Evolutionary conservation across 2,329 filamentous ascomycete genomes (phyloP).

Genomic region (Sarocladium strictum): DNA sequence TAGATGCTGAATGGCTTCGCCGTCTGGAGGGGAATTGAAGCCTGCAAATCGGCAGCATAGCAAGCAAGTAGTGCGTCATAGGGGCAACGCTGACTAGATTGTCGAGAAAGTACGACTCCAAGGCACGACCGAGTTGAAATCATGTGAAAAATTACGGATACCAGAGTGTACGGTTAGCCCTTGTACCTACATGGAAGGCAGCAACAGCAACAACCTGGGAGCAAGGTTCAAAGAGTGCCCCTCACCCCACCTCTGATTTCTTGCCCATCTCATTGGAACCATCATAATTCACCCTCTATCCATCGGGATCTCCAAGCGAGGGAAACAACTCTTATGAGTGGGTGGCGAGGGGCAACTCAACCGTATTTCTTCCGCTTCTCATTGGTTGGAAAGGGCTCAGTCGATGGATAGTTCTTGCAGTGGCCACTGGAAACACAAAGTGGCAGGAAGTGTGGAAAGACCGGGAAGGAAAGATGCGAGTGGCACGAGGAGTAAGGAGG

Average conservation of each 20-base stretch:
- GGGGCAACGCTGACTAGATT: no score
- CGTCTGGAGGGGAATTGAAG: no score
- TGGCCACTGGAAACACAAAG: not conserved
- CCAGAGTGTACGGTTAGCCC: no score
- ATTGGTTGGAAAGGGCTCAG: not conserved
- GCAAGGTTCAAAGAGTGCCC: not conserved
- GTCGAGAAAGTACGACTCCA: no score
- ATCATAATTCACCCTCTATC: not conserved
- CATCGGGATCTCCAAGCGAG: conserved; percentile 6
- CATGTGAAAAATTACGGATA: no score
- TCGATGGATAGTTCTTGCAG: not conserved
- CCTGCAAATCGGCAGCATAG: no score
- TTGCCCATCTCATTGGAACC: not conserved
- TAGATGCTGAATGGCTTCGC: not conserved
- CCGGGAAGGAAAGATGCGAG: no score
- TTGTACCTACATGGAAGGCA: no score
- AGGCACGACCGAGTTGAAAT: no score
- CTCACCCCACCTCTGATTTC: conserved; percentile 8
- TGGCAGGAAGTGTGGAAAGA: no score
- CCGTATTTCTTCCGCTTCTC: not conserved
- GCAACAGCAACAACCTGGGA: not conserved
- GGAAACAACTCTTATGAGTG: not conserved
- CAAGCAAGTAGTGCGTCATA: no score
- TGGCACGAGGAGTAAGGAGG: no score
- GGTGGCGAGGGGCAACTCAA: not conserved